These are phyloP conservation scores for Colletotrichum truncatum DNA, from an alignment of 2,329 filamentous ascomycete genomes.

Conservation along the genomic window DNA sequence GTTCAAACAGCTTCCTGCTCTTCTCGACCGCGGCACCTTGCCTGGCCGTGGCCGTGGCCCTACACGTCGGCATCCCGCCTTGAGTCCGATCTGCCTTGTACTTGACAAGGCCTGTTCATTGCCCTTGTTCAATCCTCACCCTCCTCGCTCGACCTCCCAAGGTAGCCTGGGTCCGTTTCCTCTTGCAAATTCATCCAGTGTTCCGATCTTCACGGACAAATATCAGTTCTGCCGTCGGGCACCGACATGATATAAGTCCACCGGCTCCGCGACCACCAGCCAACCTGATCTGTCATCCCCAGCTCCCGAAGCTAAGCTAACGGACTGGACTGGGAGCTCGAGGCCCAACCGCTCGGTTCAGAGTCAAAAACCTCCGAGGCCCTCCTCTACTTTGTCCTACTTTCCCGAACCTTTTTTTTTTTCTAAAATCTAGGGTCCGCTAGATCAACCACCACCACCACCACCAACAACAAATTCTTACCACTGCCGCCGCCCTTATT, in stretches of 20 bases:
- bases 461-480: too few relatives aligned
- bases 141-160: conserved; percentile 11
- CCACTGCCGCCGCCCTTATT: too few relatives aligned
- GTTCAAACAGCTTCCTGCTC: conserved; percentile 27
- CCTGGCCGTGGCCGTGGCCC: conserved; percentile 13
- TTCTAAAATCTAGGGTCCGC: not conserved
- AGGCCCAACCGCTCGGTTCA: conserved; percentile 28
- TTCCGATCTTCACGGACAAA: conserved; percentile 24
- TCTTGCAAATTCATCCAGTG: conserved; percentile 23
- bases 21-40: conserved; percentile 28
- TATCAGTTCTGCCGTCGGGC: conserved; percentile 28
- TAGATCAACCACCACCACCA: not conserved
- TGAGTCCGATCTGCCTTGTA: conserved; percentile 23
- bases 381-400: conserved; percentile 7
- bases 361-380: conserved; percentile 28
- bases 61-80: conserved; percentile 27
- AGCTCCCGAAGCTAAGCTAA: conserved; percentile 26
- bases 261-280: conserved; percentile 6
- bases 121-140: conserved; percentile 5
- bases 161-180: conserved; percentile 14
- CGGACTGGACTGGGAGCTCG: conserved; percentile 8
- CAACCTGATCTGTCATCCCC: not conserved
- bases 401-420: not conserved
- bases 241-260: conserved; percentile 29
- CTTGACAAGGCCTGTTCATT: conserved; percentile 16